Percentiles rank a stretch among this genome's conserved stretches.
phyloP scores from a whole-genome alignment of 441 rosid species.

The Adansonia gregorii region DNA sequence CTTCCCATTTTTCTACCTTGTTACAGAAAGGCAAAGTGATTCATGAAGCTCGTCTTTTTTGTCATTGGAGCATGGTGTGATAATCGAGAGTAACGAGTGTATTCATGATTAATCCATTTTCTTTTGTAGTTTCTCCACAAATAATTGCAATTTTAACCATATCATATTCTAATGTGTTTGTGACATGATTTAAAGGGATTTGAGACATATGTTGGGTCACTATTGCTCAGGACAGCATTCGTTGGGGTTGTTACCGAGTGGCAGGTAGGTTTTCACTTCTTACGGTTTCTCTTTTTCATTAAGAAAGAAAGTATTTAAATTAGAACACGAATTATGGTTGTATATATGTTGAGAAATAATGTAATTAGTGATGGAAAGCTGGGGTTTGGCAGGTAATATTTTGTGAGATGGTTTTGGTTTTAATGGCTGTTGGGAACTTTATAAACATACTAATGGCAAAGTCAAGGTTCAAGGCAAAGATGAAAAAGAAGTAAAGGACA shows the following conservation, averaged over 20 bases:
- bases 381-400: constrained; percentile 58
- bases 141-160: background rate
- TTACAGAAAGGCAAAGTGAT: background rate
- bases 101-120: background rate
- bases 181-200: constrained; percentile 60
- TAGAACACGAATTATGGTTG: background rate
- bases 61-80: background rate
- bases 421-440: constrained; percentile 94
- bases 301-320: background rate
- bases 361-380: constrained; percentile 24
- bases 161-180: background rate
- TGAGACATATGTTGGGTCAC: constrained; percentile 89
- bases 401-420: constrained; percentile 76
- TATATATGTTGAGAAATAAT: background rate
- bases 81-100: background rate
- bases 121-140: background rate
- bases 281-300: background rate
- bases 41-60: background rate
- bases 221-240: constrained; percentile 76
- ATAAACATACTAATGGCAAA: constrained; percentile 75
- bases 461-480: constrained; percentile 95
- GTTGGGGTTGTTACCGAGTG: constrained; percentile 77
- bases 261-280: constrained; percentile 56
- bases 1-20: background rate
- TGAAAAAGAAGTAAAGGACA: constrained; percentile 79